Evolutionary conservation across 176 grass and related monocot species (phyloP).

Genomic region (Avena insularis): DNA sequence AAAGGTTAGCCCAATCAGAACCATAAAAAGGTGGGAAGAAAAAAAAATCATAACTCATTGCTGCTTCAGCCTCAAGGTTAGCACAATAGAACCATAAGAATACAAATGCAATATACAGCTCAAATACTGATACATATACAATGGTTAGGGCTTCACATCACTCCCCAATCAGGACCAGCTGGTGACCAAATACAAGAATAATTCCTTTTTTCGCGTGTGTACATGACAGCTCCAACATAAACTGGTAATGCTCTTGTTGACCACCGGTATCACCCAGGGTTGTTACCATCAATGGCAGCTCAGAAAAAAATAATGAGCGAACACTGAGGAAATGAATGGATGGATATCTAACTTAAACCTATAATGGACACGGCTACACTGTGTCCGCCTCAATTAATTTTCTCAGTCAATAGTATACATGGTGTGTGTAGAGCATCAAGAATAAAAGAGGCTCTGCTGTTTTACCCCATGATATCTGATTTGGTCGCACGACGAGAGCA

Average conservation of each 20-base stretch:
- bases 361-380: conserved; percentile 51
- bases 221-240: conserved; percentile 45
- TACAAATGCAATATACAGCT: background rate
- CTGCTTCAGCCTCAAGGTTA: background rate
- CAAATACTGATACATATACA: conserved; percentile 43
- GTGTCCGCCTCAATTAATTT: conserved; percentile 46
- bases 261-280: conserved; percentile 43
- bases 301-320: conserved; percentile 62
- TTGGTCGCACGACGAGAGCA: conserved; percentile 71
- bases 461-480: conserved; percentile 50
- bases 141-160: conserved; percentile 41
- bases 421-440: background rate
- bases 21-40: background rate
- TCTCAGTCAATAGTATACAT: conserved; percentile 40
- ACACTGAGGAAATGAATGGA: conserved; percentile 61
- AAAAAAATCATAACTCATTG: background rate
- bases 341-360: conserved; percentile 50
- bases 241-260: conserved; percentile 38
- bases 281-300: conserved; percentile 62
- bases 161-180: conserved; percentile 32
- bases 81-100: no score
- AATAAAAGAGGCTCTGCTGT: conserved; percentile 7
- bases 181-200: conserved; percentile 35
- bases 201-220: conserved; percentile 37
- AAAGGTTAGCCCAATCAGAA: conserved; percentile 10